A percentile compares a stretch with the other conserved stretches of the same genome.
Evolutionary conservation across 139 green algal genomes (phyloP).

Genomic region (Chlamydomonas sp.): DNA sequence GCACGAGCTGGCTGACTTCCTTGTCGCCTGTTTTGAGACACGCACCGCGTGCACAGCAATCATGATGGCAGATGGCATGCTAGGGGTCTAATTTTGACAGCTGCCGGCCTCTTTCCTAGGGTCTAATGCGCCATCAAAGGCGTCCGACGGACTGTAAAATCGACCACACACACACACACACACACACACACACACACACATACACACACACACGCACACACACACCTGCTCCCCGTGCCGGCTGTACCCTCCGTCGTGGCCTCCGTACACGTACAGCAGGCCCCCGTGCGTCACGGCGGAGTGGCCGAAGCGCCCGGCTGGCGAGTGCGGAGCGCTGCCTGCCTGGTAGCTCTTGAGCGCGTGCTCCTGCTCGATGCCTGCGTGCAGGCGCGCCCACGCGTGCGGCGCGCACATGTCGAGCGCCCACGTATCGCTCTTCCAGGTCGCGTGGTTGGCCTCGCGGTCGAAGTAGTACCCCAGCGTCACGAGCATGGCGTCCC

Average conservation of each 20-base stretch:
- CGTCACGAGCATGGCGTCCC: slow-evolving; percentile 12
- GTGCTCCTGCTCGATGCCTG: slow-evolving; percentile 7
- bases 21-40: no score
- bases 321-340: neutral
- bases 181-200: no score
- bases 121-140: no score
- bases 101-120: no score
- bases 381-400: neutral
- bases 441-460: neutral
- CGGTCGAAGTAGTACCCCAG: slow-evolving; percentile 17
- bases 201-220: no score
- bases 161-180: no score
- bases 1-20: no score
- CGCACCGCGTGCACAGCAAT: no score
- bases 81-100: no score
- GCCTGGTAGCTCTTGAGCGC: slow-evolving; percentile 15
- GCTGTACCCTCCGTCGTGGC: slow-evolving; percentile 32
- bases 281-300: neutral
- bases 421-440: slow-evolving; percentile 18
- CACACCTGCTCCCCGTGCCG: slow-evolving; percentile 14
- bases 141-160: no score
- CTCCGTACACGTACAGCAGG: slow-evolving; percentile 29
- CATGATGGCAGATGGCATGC: no score
- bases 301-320: slow-evolving; percentile 31
- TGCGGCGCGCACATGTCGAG: slow-evolving; percentile 6